Evolutionary conservation across 2,329 filamentous ascomycete genomes (phyloP).

Genomic region (Venturiaceae sp.): DNA sequence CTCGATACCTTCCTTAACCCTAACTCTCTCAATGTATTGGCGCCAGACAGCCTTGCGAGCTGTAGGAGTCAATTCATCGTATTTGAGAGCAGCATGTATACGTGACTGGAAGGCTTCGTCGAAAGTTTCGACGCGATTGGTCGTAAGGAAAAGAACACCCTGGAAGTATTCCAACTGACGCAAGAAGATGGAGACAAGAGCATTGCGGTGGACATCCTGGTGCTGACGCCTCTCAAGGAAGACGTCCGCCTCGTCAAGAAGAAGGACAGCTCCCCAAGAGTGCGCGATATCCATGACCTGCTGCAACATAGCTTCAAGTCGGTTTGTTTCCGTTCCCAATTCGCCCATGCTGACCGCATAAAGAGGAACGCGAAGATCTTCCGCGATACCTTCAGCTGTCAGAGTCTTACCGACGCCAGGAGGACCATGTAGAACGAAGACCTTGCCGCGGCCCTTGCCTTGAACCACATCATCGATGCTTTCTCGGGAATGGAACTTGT

Average conservation of each 20-base stretch:
- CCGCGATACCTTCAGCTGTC: conserved; percentile 78
- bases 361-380: conserved; percentile 69
- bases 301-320: conserved; percentile 66
- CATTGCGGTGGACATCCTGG: conserved; percentile 76
- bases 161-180: conserved; percentile 85
- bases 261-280: conserved; percentile 73
- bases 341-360: conserved; percentile 80
- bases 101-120: conserved; percentile 85
- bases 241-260: conserved; percentile 63
- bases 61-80: conserved; percentile 61
- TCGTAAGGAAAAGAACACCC: conserved; percentile 82
- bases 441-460: conserved; percentile 79
- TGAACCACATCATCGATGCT: conserved; percentile 65
- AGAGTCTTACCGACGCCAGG: conserved; percentile 85
- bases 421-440: conserved; percentile 72
- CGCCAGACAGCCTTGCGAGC: conserved; percentile 75
- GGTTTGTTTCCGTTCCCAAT: conserved; percentile 65
- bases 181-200: conserved; percentile 78
- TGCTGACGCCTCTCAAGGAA: conserved; percentile 69
- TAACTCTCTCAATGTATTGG: conserved; percentile 69
- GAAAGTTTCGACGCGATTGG: conserved; percentile 79
- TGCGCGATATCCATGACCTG: conserved; percentile 81
- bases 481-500: conserved; percentile 71
- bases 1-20: conserved; percentile 47
- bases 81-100: conserved; percentile 77